phyloP scores from a whole-genome alignment of 2,329 filamentous ascomycete genomes.

The Xylariales sp. region DNA sequence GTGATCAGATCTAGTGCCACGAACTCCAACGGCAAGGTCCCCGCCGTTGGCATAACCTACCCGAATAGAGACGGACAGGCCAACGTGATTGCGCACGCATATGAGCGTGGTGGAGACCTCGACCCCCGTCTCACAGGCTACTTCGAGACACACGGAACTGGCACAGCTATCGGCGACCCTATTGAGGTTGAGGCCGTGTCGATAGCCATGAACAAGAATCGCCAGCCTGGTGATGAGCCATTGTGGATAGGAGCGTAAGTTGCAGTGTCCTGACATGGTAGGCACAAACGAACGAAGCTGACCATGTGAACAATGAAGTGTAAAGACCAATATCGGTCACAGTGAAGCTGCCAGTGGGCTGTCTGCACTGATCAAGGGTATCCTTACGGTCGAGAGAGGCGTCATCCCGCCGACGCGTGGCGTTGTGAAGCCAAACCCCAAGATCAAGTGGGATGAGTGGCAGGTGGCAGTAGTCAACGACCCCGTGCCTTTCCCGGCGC shows the following conservation, averaged over 20 bases:
- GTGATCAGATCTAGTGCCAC: slow-evolving; percentile 19
- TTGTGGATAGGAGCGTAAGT: slow-evolving; percentile 7
- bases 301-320: slow-evolving; percentile 1
- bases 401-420: background rate
- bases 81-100: slow-evolving; percentile 14
- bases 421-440: slow-evolving; percentile 13
- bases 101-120: slow-evolving; percentile 10
- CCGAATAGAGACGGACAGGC: slow-evolving; percentile 18
- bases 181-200: slow-evolving; percentile 16
- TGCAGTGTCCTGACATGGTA: background rate
- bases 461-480: slow-evolving; percentile 15
- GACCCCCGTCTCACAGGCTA: slow-evolving; percentile 14
- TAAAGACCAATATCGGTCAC: slow-evolving; percentile 11
- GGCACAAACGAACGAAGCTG: slow-evolving; percentile 1
- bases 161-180: slow-evolving; percentile 18
- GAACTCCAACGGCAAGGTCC: slow-evolving; percentile 19
- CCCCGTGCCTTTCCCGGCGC: slow-evolving; percentile 9
- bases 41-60: slow-evolving; percentile 19
- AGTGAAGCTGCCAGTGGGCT: slow-evolving; percentile 8
- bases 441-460: slow-evolving; percentile 18
- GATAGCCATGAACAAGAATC: slow-evolving; percentile 12
- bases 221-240: slow-evolving; percentile 11
- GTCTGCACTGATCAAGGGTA: slow-evolving; percentile 7
- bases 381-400: slow-evolving; percentile 1
- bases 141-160: slow-evolving; percentile 21